Base-by-base conservation (phyloP, 345 rosid species). In the Lumnitzera littorea region DNA sequence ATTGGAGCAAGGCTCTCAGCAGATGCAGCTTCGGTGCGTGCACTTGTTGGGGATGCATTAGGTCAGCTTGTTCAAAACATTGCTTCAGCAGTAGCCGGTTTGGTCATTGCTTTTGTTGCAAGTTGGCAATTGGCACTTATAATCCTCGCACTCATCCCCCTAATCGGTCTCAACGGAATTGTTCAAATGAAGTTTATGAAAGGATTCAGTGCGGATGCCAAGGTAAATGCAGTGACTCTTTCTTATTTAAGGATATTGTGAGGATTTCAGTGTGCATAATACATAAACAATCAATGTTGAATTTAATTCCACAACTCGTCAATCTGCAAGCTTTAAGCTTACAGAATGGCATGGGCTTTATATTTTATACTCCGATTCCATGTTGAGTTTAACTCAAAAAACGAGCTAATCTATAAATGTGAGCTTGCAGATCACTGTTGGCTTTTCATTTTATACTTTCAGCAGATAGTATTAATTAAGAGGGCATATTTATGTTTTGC, bases 1-100 rank as follows among this genome's bases (percentile, higher is more conserved):
- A 80, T 86, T 51, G 96, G 98, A 43, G 85, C 98, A n/a, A 84
- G 91, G 61, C 88, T 89, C 9, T 91, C 96, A 5, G 90, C 90
- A 43, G 96, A 91, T 67, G 95, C 96, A 47, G 91, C 96, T 47
- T 60, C 80, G 2, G 70, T 89, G 9, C 91, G 89, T 16, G 86
- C 84, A 61, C 62, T 89, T 2, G 96, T 80, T 27, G 96, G 98
- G 59, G 98, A 91, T 57, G 75, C 89, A 5, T 66, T 91, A 51
- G 84, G 88, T 61, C 83, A 67, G 68, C 14, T 78, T 15, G 92
- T 91, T 58, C 90, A 85, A 62, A 88, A 82, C 59, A 11, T 60
- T 52, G 77, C 91, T 1, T 62, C 92, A n/a, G 90, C 83, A 15
- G 54, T 76, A 0, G 86, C 88, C 0, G 95, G 88, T 64, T 16